Evolutionary conservation across 768 basidiomycete genomes (phyloP), one percentile per base, ranked within the genome.

Genomic region (Chalciporus chontae): DNA sequence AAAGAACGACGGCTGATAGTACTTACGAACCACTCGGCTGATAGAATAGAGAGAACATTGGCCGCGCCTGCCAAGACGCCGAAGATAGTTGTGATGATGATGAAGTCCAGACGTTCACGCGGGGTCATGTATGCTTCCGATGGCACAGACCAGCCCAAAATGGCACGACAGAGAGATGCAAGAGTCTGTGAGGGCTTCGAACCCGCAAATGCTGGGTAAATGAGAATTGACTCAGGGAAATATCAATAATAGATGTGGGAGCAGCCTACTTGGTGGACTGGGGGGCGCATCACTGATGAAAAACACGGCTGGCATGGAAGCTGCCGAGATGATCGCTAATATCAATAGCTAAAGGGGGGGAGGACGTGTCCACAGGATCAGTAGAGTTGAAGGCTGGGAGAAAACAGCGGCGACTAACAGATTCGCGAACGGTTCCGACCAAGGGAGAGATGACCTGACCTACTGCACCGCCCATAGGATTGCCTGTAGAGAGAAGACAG

Each of bases 371-470:
- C 32, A n/a, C n/a, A n/a, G n/a, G 40, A 34, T 39, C 18, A 8
- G 74, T 73, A 6, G 75, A 71, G 44, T 18, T 11, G 4, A 38
- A n/a, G 7, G 13, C 23, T 21, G 14, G 34, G 14, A n/a, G 8
- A 29, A 29, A 68, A 31, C 19, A 13, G 13, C 19, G n/a, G 21
- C n/a, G n/a, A 65, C 77, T 52, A 54, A 89, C 87, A 27, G 87
- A 87, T 60, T 77, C 69, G 26, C 80, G 71, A 3, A 77, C 72
- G 43, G 71, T 66, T 11, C 74, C 77, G 1, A 81, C 69, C 13
- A 85, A 65, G 1, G 90, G 87, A 47, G 87, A 82, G 15, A 90
- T 65, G 8, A 92, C 62, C 62, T 90, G 87, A 0, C 83, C 87
- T 0, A 92, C 50, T 5, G 86, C 89, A 17, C 78, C 75, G 5